These are phyloP conservation scores for Mycena polygramma DNA, from an alignment of 768 basidiomycete species.

Conservation along the genomic window DNA sequence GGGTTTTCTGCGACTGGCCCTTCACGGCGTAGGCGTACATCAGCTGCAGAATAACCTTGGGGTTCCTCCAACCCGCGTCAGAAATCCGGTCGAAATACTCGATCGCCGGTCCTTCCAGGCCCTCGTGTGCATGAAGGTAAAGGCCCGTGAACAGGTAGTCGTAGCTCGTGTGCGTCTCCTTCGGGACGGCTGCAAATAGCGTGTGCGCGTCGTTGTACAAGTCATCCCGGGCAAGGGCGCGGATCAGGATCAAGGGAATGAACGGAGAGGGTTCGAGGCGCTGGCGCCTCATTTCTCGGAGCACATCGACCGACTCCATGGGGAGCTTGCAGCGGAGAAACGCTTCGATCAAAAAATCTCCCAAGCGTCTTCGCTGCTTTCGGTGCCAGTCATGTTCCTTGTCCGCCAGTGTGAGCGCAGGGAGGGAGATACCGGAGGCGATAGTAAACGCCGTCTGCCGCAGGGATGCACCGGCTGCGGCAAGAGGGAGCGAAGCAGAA, in stretches of 20 bases:
- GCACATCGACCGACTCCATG: conserved; percentile 55
- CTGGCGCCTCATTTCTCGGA: conserved; percentile 55
- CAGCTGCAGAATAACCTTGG: conserved; percentile 56
- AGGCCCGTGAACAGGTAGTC: conserved; percentile 61
- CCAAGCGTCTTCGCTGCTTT: conserved; percentile 47
- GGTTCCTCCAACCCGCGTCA: conserved; percentile 42
- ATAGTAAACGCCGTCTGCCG: conserved; percentile 44
- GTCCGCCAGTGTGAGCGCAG: conserved; percentile 43
- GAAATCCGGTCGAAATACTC: conserved; percentile 55
- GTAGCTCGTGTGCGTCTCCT: conserved; percentile 13
- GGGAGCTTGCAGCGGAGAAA: conserved; percentile 49
- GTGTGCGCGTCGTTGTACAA: conserved; percentile 58
- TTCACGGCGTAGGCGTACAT: conserved; percentile 69
- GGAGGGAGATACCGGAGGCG: conserved; percentile 49
- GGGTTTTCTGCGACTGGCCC: conserved; percentile 56
- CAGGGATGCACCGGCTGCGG: conserved; percentile 41
- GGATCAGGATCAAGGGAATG: conserved; percentile 53
- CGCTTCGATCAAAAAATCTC: conserved; percentile 57
- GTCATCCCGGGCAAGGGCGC: conserved; percentile 56
- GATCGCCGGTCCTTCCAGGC: conserved; percentile 60
- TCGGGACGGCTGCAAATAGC: conserved; percentile 52
- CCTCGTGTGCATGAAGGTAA: conserved; percentile 65
- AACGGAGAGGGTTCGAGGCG: conserved; percentile 44
- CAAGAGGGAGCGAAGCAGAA: not conserved
- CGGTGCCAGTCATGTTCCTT: conserved; percentile 41